Evolutionary conservation across 306 rosid genomes (phyloP).

Genomic region (barrel medic (Medicago truncatula)): MtrunA17r5.0-ANR NC_053045.1:456001-456500

Average conservation of each 20-base stretch:
- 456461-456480: background rate
- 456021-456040: conserved; percentile 37
- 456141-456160: conserved; percentile 6
- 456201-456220: background rate
- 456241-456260: background rate
- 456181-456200: background rate
- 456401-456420: conserved; percentile 15
- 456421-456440: conserved; percentile 5
- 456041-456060: conserved; percentile 4
- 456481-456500: background rate
- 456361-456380: conserved; percentile 10
- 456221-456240: background rate
- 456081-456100: conserved; percentile 7
- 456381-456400: conserved; percentile 11
- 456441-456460: conserved; percentile 6
- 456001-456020: conserved; percentile 40
- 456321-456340: conserved; percentile 3
- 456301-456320: background rate
- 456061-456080: conserved; percentile 20
- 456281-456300: conserved; percentile 7
- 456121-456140: conserved; percentile 6
- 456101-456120: background rate
- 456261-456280: conserved; percentile 1
- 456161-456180: conserved; percentile 3
- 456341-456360: background rate